Percentiles rank a stretch among this genome's conserved stretches.
Conservation (phyloP, 2,329 filamentous ascomycete species). For the Pyricularia sp. region DNA sequence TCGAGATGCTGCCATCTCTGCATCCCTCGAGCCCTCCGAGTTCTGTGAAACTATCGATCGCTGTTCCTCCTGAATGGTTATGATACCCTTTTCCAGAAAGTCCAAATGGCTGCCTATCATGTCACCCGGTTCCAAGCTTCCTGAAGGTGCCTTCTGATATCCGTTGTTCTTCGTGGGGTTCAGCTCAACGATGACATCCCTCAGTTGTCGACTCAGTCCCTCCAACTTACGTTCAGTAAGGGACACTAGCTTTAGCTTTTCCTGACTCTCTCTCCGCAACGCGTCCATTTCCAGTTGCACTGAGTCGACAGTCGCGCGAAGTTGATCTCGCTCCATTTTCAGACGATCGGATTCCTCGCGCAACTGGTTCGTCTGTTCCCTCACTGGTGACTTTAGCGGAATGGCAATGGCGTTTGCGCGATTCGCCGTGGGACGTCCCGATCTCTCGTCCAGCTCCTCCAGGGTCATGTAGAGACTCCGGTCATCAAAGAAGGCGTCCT, state of each 20-base stretch:
- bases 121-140: constrained; percentile 28
- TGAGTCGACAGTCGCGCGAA: constrained; percentile 14
- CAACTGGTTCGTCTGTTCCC: constrained; percentile 38
- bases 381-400: constrained; percentile 42
- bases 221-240: constrained; percentile 55
- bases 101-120: constrained; percentile 47
- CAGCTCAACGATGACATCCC: constrained; percentile 51
- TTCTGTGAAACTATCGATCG: constrained; percentile 19
- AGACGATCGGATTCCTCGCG: constrained; percentile 26
- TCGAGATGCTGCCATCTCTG: constrained; percentile 11
- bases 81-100: constrained; percentile 56
- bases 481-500: constrained; percentile 61
- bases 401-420: constrained; percentile 39
- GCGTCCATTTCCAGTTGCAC: constrained; percentile 22
- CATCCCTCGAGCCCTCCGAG: constrained; percentile 9
- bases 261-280: constrained; percentile 20
- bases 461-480: constrained; percentile 58
- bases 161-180: constrained; percentile 41
- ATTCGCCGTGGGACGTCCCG: constrained; percentile 11
- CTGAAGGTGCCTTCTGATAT: constrained; percentile 29
- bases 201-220: constrained; percentile 51
- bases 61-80: constrained; percentile 46
- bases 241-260: constrained; percentile 37
- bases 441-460: constrained; percentile 45
- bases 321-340: constrained; percentile 15